Evolutionary conservation across 352 stramenopile genomes (phyloP).

Genomic region (Globisporangium paroecandrum): DNA sequence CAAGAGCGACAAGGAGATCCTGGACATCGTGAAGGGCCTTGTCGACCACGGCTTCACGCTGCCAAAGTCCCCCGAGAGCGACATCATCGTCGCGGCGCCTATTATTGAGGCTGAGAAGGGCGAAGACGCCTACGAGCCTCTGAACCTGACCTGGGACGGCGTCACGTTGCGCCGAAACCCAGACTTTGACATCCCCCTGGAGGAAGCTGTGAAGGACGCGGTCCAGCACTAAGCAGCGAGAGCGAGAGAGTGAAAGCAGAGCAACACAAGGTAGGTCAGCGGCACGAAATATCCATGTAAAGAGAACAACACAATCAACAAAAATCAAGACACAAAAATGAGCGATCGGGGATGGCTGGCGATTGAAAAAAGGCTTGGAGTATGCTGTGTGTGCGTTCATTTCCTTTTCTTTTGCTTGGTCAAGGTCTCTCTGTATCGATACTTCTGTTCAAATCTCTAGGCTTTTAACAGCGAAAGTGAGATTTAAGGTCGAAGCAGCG

Average conservation of each 20-base stretch:
- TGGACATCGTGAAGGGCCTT: constrained; percentile 68
- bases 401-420: background rate
- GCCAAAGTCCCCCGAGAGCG: constrained; percentile 85
- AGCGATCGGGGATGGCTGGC: background rate
- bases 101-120: constrained; percentile 70
- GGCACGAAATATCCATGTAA: constrained; percentile 12
- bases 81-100: constrained; percentile 62
- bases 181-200: constrained; percentile 74
- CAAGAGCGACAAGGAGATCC: constrained; percentile 84
- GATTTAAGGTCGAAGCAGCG: background rate
- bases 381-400: background rate
- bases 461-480: background rate
- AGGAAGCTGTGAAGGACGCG: constrained; percentile 57
- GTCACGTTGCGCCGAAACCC: constrained; percentile 76
- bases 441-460: background rate
- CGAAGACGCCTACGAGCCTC: constrained; percentile 70
- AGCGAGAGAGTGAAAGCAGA: constrained; percentile 9
- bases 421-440: background rate
- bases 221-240: background rate
- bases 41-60: constrained; percentile 68
- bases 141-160: constrained; percentile 86
- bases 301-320: constrained; percentile 13
- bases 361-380: background rate
- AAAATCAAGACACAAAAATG: constrained; percentile 5
- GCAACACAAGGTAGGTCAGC: background rate